phyloP scores from a whole-genome alignment of 768 basidiomycete genomes.

The Nidularia pulvinata region DNA sequence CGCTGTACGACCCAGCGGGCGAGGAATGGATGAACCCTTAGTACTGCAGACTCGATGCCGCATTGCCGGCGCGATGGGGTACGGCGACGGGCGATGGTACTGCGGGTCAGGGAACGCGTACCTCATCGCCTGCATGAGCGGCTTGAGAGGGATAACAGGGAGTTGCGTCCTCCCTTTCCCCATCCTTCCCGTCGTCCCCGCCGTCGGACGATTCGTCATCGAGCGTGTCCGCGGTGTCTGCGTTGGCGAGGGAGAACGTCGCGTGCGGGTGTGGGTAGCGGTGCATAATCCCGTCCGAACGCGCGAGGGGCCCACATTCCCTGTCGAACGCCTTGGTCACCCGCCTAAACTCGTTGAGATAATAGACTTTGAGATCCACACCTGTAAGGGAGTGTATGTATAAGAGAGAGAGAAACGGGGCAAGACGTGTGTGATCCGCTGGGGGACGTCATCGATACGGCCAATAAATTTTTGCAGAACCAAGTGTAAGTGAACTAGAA shows the following conservation, averaged over 20 bases:
- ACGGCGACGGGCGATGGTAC: constrained; percentile 2
- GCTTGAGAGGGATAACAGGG: constrained; percentile 30
- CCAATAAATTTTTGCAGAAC: too few relatives aligned
- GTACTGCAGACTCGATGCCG: constrained; percentile 11
- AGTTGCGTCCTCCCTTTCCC: constrained; percentile 23
- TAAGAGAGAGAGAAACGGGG: not conserved
- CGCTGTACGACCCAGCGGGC: not conserved
- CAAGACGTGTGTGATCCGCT: not conserved
- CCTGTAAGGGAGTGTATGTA: not conserved
- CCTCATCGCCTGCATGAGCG: constrained; percentile 24
- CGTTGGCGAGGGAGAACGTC: not conserved
- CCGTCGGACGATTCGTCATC: constrained; percentile 12
- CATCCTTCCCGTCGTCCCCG: constrained; percentile 20
- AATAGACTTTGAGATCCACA: not conserved
- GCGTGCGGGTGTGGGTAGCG: constrained; percentile 9
- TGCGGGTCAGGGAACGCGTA: constrained; percentile 12
- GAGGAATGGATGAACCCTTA: constrained; percentile 6
- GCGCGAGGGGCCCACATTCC: constrained; percentile 31
- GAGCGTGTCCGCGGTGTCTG: not conserved
- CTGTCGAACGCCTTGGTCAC: not conserved
- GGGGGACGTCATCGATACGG: not conserved
- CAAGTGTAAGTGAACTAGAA: too few relatives aligned
- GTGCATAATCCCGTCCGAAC: constrained; percentile 19
- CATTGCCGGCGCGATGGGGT: constrained; percentile 19
- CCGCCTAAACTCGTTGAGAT: not conserved